Base-by-base conservation (phyloP, 2,329 filamentous ascomycete species). In the Aspergillus ochraceoroseus region DNA sequence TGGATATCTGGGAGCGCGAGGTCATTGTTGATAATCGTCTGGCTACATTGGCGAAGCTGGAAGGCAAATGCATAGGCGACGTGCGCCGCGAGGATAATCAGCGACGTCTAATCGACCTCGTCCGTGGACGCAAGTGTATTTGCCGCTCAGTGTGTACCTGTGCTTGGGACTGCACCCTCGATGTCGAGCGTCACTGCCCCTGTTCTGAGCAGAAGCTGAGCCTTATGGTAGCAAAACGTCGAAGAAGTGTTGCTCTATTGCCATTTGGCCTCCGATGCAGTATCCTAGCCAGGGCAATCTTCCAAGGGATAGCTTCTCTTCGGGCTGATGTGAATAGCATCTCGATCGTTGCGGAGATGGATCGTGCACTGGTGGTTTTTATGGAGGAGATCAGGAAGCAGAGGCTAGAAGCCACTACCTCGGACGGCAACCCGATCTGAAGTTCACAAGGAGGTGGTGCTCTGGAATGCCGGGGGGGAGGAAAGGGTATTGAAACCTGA, bases 151-250 rank as follows among this genome's bases (percentile, higher is more conserved):
- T 48, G 32, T 67, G 65, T 36, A 45, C 35, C 13, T 68, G 65
- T 38, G 50, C 64, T 11, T 33, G 23, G 13, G 51, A 54, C 9
- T 68, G 65, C 33, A 67, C 63, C 1, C 17, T 47, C 13, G 46
- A 58, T 5, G 54, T 54, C 4, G 49, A 57, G 35, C 53, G 51
- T 7, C 29, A 25, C 7, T 68, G 65, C 25, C 64, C 63, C 18
- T 68, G 65, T 42, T 55, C 60, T 4, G 56, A 58, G 31, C 56
- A 63, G 17, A 54, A 62, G 46, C 42, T 64, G 30, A 59, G 58
- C 20, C 48, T 62, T 23, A 48, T 61, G 41, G 46, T 56, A n/a
- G 48, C 49, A 8, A 51, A 54, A 26, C 47, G 51, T 5, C 44
- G 51, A 30, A 44, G 43, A 34, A 39, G 43, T 11, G 55, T 60